Evolutionary conservation across 2,329 filamentous ascomycete genomes (phyloP).

Genomic region (Shiraia bambusicola): DNA sequence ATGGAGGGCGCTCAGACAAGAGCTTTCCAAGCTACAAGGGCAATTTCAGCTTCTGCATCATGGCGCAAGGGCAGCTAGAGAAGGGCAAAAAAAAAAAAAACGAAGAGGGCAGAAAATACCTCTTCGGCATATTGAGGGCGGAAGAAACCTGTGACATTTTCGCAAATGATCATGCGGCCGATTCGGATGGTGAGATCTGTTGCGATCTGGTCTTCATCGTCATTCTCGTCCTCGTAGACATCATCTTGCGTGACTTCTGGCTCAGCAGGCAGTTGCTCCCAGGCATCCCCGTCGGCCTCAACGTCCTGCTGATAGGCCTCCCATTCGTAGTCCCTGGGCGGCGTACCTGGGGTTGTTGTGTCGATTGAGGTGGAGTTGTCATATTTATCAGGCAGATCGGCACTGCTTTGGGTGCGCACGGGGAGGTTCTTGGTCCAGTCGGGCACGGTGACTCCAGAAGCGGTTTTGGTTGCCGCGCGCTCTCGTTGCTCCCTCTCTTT

Average conservation of each 20-base stretch:
- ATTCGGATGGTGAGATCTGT: constrained; percentile 43
- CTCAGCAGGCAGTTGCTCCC: constrained; percentile 41
- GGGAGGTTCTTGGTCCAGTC: constrained; percentile 44
- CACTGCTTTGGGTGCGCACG: constrained; percentile 32
- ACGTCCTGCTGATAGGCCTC: constrained; percentile 44
- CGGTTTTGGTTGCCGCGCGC: constrained; percentile 29
- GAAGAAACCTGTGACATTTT: constrained; percentile 43
- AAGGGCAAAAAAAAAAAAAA: constrained; percentile 7
- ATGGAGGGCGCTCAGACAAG: constrained; percentile 36
- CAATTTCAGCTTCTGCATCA: constrained; percentile 26
- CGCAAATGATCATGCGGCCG: constrained; percentile 44
- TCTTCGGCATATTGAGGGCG: constrained; percentile 45
- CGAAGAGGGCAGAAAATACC: constrained; percentile 30
- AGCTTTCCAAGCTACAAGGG: constrained; percentile 41
- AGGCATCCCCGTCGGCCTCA: constrained; percentile 40
- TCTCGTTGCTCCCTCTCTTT: constrained; percentile 38
- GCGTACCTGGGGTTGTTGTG: constrained; percentile 41
- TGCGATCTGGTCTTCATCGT: constrained; percentile 43
- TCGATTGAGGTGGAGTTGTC: constrained; percentile 32
- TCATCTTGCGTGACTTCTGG: constrained; percentile 42
- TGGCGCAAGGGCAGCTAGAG: constrained; percentile 3
- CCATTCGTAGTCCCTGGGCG: constrained; percentile 44
- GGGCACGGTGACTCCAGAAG: constrained; percentile 25
- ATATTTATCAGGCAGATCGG: constrained; percentile 29
- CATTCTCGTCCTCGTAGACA: constrained; percentile 43